phyloP scores from a whole-genome alignment of 1,139 yeast genomes.

The Maudiozyma humilis region DNA sequence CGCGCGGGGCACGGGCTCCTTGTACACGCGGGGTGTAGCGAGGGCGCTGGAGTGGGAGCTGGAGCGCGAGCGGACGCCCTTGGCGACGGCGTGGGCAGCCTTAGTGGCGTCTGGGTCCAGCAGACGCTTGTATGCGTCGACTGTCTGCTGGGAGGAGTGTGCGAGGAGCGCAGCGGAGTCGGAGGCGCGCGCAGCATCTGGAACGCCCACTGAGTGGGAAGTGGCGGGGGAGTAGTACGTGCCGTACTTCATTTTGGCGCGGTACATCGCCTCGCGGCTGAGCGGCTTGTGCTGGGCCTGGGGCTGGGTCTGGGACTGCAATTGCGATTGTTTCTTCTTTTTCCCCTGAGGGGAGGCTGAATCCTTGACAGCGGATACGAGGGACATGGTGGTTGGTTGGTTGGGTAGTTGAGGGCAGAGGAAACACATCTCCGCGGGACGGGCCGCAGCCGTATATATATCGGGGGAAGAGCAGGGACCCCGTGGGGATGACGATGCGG shows the following conservation, averaged over 20 bases:
- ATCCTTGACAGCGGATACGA: constrained; percentile 25
- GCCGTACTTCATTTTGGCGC: constrained; percentile 71
- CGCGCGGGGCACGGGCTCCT: constrained; percentile 1
- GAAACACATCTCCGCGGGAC: too few relatives aligned
- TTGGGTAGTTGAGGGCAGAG: too few relatives aligned
- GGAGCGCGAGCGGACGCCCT: constrained; percentile 8
- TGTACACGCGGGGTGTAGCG: neutral
- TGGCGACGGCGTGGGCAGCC: constrained; percentile 25
- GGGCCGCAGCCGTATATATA: too few relatives aligned
- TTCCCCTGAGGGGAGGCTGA: neutral
- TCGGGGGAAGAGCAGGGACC: too few relatives aligned
- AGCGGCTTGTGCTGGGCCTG: constrained; percentile 56
- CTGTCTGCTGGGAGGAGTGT: constrained; percentile 53
- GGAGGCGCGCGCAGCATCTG: constrained; percentile 40
- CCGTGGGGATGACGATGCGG: too few relatives aligned
- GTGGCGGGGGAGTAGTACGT: constrained; percentile 60
- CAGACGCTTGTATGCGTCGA: constrained; percentile 57
- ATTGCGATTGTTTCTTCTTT: neutral
- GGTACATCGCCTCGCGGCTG: constrained; percentile 67
- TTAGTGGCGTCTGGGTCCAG: constrained; percentile 35
- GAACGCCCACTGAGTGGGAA: constrained; percentile 57
- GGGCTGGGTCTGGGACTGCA: constrained; percentile 35
- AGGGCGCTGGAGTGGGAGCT: neutral
- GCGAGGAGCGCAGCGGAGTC: constrained; percentile 75
- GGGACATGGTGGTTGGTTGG: constrained; percentile 33